These are phyloP conservation scores for Mediolabrus comicus DNA, from an alignment of 108 stramenopile genomes.

Conservation along the genomic window DNA sequence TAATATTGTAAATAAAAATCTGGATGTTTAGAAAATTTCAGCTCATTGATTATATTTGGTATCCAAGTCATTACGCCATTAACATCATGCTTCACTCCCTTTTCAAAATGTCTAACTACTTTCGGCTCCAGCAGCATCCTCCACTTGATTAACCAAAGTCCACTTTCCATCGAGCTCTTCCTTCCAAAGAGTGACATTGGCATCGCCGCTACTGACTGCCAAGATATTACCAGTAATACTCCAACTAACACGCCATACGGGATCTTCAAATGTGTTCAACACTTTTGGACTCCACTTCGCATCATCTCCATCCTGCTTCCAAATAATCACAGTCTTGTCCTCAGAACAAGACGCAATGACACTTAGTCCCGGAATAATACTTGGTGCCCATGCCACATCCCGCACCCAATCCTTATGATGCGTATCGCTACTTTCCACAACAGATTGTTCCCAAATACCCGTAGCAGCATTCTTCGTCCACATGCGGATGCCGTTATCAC, in stretches of 20 bases:
- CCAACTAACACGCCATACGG: slow-evolving; percentile 99
- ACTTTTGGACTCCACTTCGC: slow-evolving; percentile 75
- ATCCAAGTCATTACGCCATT: too few relatives aligned
- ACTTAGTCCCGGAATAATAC: slow-evolving; percentile 82
- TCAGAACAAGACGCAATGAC: slow-evolving; percentile 94
- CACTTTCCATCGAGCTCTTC: slow-evolving; percentile 76
- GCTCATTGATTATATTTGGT: too few relatives aligned
- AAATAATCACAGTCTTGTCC: slow-evolving; percentile 92
- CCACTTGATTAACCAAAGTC: slow-evolving; percentile 65
- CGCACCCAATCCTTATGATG: slow-evolving; percentile 94
- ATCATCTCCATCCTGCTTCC: slow-evolving; percentile 71
- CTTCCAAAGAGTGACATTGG: slow-evolving; percentile 95
- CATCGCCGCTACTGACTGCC: slow-evolving; percentile 95
- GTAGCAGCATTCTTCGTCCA: slow-evolving; percentile 63
- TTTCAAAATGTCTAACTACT: too few relatives aligned
- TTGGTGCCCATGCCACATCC: slow-evolving; percentile 98
- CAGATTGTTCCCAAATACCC: slow-evolving; percentile 68
- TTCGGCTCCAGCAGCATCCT: slow-evolving; percentile 42
- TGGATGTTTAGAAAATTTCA: too few relatives aligned
- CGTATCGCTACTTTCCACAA: slow-evolving; percentile 12
- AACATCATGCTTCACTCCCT: too few relatives aligned
- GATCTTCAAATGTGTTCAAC: slow-evolving; percentile 85
- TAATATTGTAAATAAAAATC: too few relatives aligned
- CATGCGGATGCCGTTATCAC: slow-evolving; percentile 94
- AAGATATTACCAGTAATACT: slow-evolving; percentile 95